Percentiles rank a stretch among this genome's conserved stretches.
phyloP scores from a whole-genome alignment of 257 asterid genomes.

The Capsicum baccatum region DNA sequence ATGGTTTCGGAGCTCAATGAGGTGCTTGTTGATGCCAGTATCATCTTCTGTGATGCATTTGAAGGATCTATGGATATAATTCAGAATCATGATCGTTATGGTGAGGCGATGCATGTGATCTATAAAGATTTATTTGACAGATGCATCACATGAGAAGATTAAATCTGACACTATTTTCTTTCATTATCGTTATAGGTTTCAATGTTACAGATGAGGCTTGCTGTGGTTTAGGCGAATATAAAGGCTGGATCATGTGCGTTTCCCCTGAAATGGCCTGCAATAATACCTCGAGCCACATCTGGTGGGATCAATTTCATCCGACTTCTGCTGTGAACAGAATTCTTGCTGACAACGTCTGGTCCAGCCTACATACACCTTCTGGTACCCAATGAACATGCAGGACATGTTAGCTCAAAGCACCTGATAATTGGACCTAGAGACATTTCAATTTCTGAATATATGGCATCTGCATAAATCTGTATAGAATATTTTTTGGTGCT shows the following conservation, averaged over 20 bases:
- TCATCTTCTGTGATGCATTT: conserved; percentile 80
- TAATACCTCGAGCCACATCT: conserved; percentile 70
- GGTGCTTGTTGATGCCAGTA: conserved; percentile 57
- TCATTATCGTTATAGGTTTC: conserved; percentile 55
- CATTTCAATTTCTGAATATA: background rate
- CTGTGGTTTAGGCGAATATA: conserved; percentile 82
- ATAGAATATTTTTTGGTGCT: too few species aligned
- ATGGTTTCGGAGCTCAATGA: conserved; percentile 62
- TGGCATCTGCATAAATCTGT: background rate
- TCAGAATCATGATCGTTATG: conserved; percentile 61
- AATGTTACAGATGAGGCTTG: conserved; percentile 73
- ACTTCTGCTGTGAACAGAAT: conserved; percentile 73
- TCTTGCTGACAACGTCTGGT: conserved; percentile 82
- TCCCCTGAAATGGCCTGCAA: conserved; percentile 81
- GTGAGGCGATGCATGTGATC: conserved; percentile 49
- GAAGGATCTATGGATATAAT: conserved; percentile 88
- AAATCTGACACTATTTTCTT: background rate
- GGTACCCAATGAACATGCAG: conserved; percentile 86
- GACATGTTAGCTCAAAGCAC: conserved; percentile 57
- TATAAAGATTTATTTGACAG: background rate
- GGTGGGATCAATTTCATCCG: conserved; percentile 99
- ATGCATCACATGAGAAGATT: background rate
- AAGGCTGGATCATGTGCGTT: conserved; percentile 70
- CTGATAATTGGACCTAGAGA: conserved; percentile 24
- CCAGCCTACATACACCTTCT: conserved; percentile 60